Base-by-base conservation (phyloP, 306 rosid species). In the Trifolium repens region DNA sequence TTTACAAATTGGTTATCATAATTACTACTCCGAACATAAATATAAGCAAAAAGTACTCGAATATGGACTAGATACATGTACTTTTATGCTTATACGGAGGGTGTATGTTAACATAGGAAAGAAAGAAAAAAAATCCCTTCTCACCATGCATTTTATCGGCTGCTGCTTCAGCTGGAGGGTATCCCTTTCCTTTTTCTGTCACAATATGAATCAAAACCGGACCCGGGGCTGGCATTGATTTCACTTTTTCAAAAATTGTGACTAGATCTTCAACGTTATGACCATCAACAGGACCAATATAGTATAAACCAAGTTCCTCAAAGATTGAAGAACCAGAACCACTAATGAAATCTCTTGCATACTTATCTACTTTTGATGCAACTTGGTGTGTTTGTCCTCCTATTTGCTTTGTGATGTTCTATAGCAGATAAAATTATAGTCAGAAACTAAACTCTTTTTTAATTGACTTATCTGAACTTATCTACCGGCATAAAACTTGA, bases 111-210 rank as follows among this genome's bases (percentile, higher is more conserved):
- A 5, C 14, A 57, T 11, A 24, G 13, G 35, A 22, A 22, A 57
- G 11, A 8, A 12, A 39, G 7, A 7, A 40, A 24, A 37, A 66
- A 26, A 19, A 43, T 8, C 26, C 15, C 47, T 78, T 59, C 91
- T 81, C 70, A 91, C 98, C 96, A 39, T 91, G 98, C 98, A 94
- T 91, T 85, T 80, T 94, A 71, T 91, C 97, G 9, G 83, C 80
- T 19, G 98, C 94, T 57, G 79, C 86, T 82, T 90, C 94, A 5
- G 98, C 98, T 37, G 98, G 98, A 24, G 93, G 85, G 62, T 91
- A 94, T 75, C 98, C 98, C 80, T 91, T 94, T 55, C 98, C 98
- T 81, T 94, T 94, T 67, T 94, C 97, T 72, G 97, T 94, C 52
- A 94, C 79, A 30, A 94, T 55, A 69, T 90, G 98, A 75, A 94